These are phyloP conservation scores for Fraxinus baroniana DNA, from an alignment of 305 asterid genomes.

Conservation along the genomic window DNA sequence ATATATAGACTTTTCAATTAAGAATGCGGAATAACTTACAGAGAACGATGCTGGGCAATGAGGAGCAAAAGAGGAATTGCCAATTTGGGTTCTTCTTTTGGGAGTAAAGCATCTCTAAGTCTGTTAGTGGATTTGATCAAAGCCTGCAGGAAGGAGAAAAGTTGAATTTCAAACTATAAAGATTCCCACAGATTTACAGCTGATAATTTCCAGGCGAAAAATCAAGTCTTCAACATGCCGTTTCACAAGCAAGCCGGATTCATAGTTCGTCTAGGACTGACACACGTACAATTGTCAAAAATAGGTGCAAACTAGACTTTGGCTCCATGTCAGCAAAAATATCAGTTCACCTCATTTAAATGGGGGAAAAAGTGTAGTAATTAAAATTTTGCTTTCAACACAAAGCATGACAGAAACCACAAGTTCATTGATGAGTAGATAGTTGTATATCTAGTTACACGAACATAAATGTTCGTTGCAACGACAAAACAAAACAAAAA, in stretches of 20 bases:
- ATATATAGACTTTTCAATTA: not conserved
- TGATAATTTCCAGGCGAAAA: not conserved
- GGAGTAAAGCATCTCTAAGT: constrained; percentile 87
- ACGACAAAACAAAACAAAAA: too few species aligned
- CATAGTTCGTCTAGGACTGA: not conserved
- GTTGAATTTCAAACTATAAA: constrained; percentile 11
- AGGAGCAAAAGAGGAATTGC: constrained; percentile 95
- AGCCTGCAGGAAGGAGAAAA: constrained; percentile 56
- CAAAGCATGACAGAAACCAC: not conserved
- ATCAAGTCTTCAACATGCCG: not conserved
- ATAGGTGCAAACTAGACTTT: not conserved
- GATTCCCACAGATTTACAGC: constrained; percentile 6
- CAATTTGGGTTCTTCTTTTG: constrained; percentile 92
- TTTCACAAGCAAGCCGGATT: not conserved
- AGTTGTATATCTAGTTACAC: constrained; percentile 11
- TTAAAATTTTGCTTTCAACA: not conserved
- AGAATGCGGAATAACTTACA: constrained; percentile 51
- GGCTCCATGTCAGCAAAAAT: not conserved
- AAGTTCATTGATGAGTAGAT: constrained; percentile 18
- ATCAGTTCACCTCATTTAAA: not conserved
- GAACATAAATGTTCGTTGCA: constrained; percentile 9
- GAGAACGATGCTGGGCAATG: constrained; percentile 93
- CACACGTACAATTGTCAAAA: not conserved
- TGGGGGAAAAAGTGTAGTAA: not conserved
- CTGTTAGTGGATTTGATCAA: constrained; percentile 91